Evolutionary conservation across 2,329 filamentous ascomycete genomes (phyloP).

Genomic region (Aspergillus phoenicis): DNA sequence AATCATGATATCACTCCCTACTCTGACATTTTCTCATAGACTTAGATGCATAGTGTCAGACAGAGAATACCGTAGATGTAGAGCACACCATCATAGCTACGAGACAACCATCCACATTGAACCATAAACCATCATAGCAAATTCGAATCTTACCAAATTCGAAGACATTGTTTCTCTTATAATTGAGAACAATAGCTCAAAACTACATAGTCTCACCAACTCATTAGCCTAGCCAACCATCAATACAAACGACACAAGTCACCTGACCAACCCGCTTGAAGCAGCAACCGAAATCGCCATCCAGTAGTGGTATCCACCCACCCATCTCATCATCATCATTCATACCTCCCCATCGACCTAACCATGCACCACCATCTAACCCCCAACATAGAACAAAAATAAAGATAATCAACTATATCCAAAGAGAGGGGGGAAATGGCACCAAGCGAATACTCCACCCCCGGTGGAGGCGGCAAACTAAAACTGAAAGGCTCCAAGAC

Average conservation of each 20-base stretch:
- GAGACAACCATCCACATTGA: too few species aligned
- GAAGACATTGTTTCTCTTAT: too few species aligned
- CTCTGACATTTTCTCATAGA: too few species aligned
- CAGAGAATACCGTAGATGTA: too few species aligned
- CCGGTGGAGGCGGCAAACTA: slow-evolving; percentile 69
- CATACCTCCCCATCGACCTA: slow-evolving; percentile 7
- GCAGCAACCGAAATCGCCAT: slow-evolving; percentile 4
- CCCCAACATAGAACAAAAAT: neutral
- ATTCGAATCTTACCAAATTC: too few species aligned
- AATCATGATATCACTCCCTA: neutral
- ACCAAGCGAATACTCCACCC: slow-evolving; percentile 68
- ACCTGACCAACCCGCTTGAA: slow-evolving; percentile 15
- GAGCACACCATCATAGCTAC: too few species aligned
- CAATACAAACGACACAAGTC: neutral
- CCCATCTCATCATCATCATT: neutral
- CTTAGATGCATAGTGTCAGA: too few species aligned
- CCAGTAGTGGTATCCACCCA: neutral
- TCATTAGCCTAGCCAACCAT: neutral
- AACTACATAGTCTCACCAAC: neutral
- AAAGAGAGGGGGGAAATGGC: slow-evolving; percentile 19
- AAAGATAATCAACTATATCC: neutral
- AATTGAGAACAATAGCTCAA: too few species aligned
- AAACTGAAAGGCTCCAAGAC: slow-evolving; percentile 79
- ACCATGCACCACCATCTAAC: neutral
- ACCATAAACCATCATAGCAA: too few species aligned